A percentile compares a stretch with the other conserved stretches of the same genome.
These are phyloP conservation scores for Xylaria flabelliformis DNA, from an alignment of 495 filamentous ascomycete species.

Conservation along the genomic window DNA sequence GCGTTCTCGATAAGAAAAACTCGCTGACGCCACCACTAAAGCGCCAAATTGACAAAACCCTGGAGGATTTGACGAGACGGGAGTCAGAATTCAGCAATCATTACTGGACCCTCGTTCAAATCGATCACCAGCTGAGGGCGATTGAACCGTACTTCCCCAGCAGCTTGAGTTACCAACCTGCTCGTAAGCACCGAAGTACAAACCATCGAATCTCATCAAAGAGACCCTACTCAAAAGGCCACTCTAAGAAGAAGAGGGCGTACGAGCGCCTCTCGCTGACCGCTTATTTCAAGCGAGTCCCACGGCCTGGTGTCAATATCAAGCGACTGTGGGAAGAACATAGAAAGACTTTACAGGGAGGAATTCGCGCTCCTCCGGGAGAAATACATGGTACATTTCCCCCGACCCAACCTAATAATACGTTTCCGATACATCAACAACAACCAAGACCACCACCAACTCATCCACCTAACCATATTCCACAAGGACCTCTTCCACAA, in stretches of 20 bases:
- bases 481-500: background rate
- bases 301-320: constrained; percentile 38
- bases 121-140: constrained; percentile 41
- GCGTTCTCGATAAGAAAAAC: constrained; percentile 39
- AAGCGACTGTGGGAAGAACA: constrained; percentile 33
- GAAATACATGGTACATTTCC: background rate
- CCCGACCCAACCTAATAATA: constrained; percentile 8
- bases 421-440: constrained; percentile 11
- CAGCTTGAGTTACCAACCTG: background rate
- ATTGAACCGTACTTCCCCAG: constrained; percentile 14
- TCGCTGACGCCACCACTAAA: constrained; percentile 36
- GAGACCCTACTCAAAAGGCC: constrained; percentile 23
- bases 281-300: constrained; percentile 47
- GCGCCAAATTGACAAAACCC: constrained; percentile 42
- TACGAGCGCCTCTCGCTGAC: constrained; percentile 44
- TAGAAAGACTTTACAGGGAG: constrained; percentile 7
- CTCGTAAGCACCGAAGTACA: background rate
- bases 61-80: constrained; percentile 29
- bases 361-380: background rate
- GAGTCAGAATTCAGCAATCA: constrained; percentile 33
- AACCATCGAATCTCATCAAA: constrained; percentile 15
- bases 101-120: constrained; percentile 42
- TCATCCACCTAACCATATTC: background rate
- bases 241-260: constrained; percentile 21
- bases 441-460: background rate